phyloP scores from a whole-genome alignment of 306 rosid genomes.

The Pachyrhizus erosus region DNA sequence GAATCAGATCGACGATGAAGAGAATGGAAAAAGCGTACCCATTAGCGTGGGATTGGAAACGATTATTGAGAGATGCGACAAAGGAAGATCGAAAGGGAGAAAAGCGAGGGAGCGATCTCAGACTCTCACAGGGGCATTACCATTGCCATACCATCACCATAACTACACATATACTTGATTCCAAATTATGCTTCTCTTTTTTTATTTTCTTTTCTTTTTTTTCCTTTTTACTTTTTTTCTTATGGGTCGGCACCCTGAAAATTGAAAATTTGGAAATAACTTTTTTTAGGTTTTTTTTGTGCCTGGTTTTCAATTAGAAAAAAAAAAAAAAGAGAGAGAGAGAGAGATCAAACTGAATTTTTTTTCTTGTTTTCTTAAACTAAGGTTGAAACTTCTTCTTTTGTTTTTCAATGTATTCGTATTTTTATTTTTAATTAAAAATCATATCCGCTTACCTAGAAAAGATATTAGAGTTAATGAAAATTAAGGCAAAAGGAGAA shows the following conservation, averaged over 20 bases:
- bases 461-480: not conserved
- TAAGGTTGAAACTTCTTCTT: not conserved
- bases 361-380: not conserved
- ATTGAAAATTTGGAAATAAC: not conserved
- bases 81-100: conserved; percentile 27
- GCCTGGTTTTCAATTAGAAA: not conserved
- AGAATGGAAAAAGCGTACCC: conserved; percentile 56
- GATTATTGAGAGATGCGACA: conserved; percentile 24
- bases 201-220: not conserved
- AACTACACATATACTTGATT: conserved; percentile 26
- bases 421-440: not conserved
- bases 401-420: not conserved
- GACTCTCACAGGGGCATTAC: conserved; percentile 35
- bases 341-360: not conserved
- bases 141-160: conserved; percentile 36
- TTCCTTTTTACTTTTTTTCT: not conserved
- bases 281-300: not conserved
- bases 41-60: conserved; percentile 47
- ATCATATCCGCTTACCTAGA: not conserved
- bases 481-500: not conserved
- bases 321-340: not conserved
- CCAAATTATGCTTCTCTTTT: conserved; percentile 1
- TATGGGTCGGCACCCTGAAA: not conserved
- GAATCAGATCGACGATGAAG: conserved; percentile 48
- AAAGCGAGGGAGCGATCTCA: conserved; percentile 46